These are phyloP conservation scores for Crucihimalaya himalaica DNA, from an alignment of 345 rosid genomes.

Conservation along the genomic window DNA sequence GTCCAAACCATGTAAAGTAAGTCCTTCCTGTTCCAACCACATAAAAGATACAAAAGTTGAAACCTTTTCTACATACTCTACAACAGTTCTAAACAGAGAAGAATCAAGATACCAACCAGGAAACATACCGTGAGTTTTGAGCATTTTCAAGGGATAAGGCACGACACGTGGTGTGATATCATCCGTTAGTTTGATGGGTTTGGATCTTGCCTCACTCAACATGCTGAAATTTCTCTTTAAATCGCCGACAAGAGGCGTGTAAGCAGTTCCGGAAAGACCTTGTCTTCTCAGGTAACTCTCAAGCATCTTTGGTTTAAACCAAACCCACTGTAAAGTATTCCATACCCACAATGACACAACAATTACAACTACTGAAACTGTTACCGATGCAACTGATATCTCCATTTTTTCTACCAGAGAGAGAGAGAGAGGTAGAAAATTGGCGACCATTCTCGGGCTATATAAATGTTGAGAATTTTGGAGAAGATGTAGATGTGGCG, in stretches of 20 bases:
- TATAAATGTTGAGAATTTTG: background rate
- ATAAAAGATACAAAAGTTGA: background rate
- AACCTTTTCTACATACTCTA: background rate
- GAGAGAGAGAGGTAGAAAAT: background rate
- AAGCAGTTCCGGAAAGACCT: conserved; percentile 40
- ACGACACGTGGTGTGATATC: conserved; percentile 33
- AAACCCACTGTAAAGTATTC: conserved; percentile 42
- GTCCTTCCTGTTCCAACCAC: conserved; percentile 43
- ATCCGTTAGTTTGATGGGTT: conserved; percentile 31
- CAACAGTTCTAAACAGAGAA: background rate
- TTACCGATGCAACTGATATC: background rate
- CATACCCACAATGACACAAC: conserved; percentile 31
- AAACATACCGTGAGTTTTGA: conserved; percentile 35
- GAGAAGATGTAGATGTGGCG: conserved; percentile 11
- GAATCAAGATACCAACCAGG: background rate
- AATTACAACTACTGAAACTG: conserved; percentile 24
- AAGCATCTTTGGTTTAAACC: conserved; percentile 45
- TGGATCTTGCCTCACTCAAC: conserved; percentile 34
- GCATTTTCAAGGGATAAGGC: conserved; percentile 30
- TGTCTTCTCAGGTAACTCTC: conserved; percentile 39
- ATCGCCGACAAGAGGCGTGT: conserved; percentile 41
- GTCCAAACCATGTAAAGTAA: conserved; percentile 49
- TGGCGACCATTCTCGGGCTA: background rate
- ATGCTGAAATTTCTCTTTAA: conserved; percentile 11
- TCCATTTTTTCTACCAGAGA: conserved; percentile 7